These are phyloP conservation scores for Colletotrichum sp. DNA, from an alignment of 2,329 filamentous ascomycete genomes.

Conservation along the genomic window DNA sequence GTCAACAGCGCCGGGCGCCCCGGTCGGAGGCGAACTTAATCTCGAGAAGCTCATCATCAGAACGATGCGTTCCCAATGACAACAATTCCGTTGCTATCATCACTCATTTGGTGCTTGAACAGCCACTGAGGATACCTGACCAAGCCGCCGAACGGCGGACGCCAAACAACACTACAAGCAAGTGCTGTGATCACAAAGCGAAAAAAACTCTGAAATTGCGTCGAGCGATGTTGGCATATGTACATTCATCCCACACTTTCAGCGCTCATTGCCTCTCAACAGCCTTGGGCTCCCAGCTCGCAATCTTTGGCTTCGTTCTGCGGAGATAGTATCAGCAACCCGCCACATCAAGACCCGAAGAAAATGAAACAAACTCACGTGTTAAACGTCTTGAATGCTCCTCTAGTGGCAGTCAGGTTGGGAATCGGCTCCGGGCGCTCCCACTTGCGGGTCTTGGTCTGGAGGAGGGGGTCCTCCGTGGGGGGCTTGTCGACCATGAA, in stretches of 20 bases:
- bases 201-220: constrained; percentile 7
- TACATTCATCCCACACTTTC: constrained; percentile 5
- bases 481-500: constrained; percentile 92
- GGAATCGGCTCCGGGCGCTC: constrained; percentile 74
- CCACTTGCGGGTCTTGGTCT: constrained; percentile 73
- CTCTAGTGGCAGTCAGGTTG: constrained; percentile 77
- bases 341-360: neutral
- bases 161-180: neutral
- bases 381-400: constrained; percentile 90
- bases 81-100: neutral
- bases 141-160: neutral
- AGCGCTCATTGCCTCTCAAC: constrained; percentile 25
- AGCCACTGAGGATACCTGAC: neutral
- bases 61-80: neutral
- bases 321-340: neutral
- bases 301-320: constrained; percentile 60
- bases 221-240: constrained; percentile 13
- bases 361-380: constrained; percentile 70
- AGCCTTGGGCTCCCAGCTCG: constrained; percentile 53
- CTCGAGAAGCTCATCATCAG: neutral
- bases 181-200: neutral
- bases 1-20: neutral
- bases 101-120: neutral
- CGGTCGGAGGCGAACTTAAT: neutral
- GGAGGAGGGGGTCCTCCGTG: constrained; percentile 73